Evolutionary conservation across 768 basidiomycete species (phyloP).

Genomic region (Termitomyces sp.): DNA sequence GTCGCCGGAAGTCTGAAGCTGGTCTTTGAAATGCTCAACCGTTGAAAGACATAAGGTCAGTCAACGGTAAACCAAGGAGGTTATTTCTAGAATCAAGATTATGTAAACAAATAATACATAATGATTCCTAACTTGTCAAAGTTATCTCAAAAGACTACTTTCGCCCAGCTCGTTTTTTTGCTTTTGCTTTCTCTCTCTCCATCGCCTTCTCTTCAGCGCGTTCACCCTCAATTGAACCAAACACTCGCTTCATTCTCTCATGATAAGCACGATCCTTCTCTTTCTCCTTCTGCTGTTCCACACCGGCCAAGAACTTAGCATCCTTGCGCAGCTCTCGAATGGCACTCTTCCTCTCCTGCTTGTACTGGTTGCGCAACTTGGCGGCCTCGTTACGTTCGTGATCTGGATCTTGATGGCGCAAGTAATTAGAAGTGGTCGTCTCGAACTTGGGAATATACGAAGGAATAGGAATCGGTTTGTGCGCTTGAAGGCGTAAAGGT

Average conservation of each 20-base stretch:
- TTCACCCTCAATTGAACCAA: slow-evolving; percentile 75
- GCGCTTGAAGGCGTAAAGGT: slow-evolving; percentile 83
- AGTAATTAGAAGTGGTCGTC: slow-evolving; percentile 63
- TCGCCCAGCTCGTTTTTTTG: slow-evolving; percentile 73
- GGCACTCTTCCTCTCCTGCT: slow-evolving; percentile 95
- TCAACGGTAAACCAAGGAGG: no score
- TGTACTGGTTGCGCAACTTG: slow-evolving; percentile 85
- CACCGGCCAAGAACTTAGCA: slow-evolving; percentile 85
- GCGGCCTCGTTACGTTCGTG: slow-evolving; percentile 82
- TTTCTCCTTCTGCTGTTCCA: slow-evolving; percentile 78
- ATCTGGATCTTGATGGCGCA: slow-evolving; percentile 86
- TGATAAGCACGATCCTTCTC: slow-evolving; percentile 84
- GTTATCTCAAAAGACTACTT: slow-evolving; percentile 37
- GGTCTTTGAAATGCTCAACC: not conserved
- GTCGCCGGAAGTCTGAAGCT: not conserved
- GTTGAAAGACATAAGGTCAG: not conserved
- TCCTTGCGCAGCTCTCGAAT: slow-evolving; percentile 96
- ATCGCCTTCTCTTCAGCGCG: slow-evolving; percentile 92
- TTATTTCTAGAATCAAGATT: no score
- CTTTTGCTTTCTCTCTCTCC: slow-evolving; percentile 78
- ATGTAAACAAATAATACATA: not conserved
- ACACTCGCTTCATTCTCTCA: slow-evolving; percentile 80
- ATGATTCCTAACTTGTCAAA: not conserved
- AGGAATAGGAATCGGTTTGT: slow-evolving; percentile 95
- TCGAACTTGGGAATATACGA: slow-evolving; percentile 95